Evolutionary conservation across 768 basidiomycete genomes (phyloP).

Genomic region (Xerocomellus chrysenteron): DNA sequence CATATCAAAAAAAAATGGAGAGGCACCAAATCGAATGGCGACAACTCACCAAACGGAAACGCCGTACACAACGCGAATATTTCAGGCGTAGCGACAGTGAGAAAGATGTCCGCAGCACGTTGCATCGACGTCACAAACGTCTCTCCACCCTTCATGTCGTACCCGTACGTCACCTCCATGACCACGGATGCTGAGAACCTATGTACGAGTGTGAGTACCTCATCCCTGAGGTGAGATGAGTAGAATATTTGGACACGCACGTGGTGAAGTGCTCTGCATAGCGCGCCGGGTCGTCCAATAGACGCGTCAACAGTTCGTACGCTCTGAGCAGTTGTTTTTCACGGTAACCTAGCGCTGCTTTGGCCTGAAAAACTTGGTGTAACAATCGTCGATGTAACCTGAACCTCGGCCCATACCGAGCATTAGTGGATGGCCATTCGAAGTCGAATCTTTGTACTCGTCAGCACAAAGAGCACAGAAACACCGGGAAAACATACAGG

Average conservation of each 20-base stretch:
- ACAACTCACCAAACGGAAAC: slow-evolving; percentile 17
- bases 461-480: neutral
- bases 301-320: slow-evolving; percentile 6
- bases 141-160: slow-evolving; percentile 6
- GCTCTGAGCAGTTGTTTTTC: slow-evolving; percentile 12
- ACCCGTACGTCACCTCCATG: slow-evolving; percentile 19
- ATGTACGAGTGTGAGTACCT: neutral
- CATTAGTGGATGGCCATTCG: slow-evolving; percentile 12
- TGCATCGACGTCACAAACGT: slow-evolving; percentile 9
- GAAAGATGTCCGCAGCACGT: slow-evolving; percentile 4
- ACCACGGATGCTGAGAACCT: slow-evolving; percentile 1
- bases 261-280: neutral
- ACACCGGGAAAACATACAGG: too few relatives aligned
- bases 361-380: slow-evolving; percentile 18
- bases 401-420: slow-evolving; percentile 24
- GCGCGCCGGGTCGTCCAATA: slow-evolving; percentile 6
- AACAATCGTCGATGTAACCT: slow-evolving; percentile 24
- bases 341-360: slow-evolving; percentile 13
- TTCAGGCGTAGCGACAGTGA: neutral
- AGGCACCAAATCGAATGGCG: neutral
- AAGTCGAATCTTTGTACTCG: slow-evolving; percentile 11
- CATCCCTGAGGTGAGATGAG: neutral
- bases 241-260: neutral
- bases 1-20: neutral
- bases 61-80: neutral